Conservation (phyloP, 805 yeast species). For the Barnettozyma vustinii region DNA sequence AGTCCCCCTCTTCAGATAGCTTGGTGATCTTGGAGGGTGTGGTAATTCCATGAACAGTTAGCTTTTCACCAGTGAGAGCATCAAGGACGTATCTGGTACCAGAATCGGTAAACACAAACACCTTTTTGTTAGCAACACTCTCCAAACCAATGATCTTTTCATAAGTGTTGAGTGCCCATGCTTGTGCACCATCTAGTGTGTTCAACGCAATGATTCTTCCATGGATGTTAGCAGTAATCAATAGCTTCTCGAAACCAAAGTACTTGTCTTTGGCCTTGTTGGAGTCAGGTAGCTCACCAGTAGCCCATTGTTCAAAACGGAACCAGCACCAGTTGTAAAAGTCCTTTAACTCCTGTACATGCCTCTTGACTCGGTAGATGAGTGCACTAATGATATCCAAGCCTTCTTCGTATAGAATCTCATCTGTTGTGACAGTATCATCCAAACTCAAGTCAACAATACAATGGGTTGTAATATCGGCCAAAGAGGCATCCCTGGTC, state of each 20-base stretch:
- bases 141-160: conserved; percentile 21
- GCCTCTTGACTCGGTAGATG: conserved; percentile 28
- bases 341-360: conserved; percentile 16
- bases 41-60: conserved; percentile 12
- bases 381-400: conserved; percentile 28
- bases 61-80: conserved; percentile 26
- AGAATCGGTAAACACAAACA: conserved; percentile 17
- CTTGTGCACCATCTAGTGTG: conserved; percentile 31
- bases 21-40: conserved; percentile 9
- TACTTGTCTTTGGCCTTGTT: conserved; percentile 17
- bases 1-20: conserved; percentile 16
- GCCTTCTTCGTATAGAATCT: conserved; percentile 28
- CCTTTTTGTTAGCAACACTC: conserved; percentile 12
- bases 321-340: conserved; percentile 12
- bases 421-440: conserved; percentile 22
- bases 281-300: conserved; percentile 9
- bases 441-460: conserved; percentile 25
- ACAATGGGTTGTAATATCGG: conserved; percentile 31
- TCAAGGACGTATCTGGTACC: conserved; percentile 20
- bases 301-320: conserved; percentile 8
- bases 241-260: conserved; percentile 43
- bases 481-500: conserved; percentile 40
- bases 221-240: conserved; percentile 36
- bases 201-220: conserved; percentile 41
- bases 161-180: conserved; percentile 35